Conservation (phyloP, 306 rosid species). For the Lathyrus aphaca region DNA sequence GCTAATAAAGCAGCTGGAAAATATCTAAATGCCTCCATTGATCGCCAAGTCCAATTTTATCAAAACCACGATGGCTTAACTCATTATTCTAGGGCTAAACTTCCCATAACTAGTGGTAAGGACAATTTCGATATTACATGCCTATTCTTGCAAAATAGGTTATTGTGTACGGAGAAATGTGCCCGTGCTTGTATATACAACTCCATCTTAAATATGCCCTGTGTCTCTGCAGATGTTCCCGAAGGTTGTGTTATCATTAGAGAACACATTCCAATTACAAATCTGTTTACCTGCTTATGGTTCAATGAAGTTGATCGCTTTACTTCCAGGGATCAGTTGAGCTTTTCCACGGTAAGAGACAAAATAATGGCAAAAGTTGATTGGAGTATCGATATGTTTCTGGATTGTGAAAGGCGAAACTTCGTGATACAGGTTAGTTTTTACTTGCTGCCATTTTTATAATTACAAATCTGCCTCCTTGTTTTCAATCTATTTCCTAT, state of each 20-base stretch:
- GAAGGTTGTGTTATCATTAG: slow-evolving; percentile 91
- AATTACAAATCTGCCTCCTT: background rate
- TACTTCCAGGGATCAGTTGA: slow-evolving; percentile 94
- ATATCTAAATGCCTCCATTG: slow-evolving; percentile 82
- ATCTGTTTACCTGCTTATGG: slow-evolving; percentile 95
- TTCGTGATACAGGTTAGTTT: slow-evolving; percentile 82
- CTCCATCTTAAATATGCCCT: slow-evolving; percentile 23
- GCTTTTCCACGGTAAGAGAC: slow-evolving; percentile 92
- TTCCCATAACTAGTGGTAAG: slow-evolving; percentile 95
- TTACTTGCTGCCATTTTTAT: slow-evolving; percentile 27
- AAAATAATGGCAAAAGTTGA: slow-evolving; percentile 73
- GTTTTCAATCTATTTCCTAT: background rate
- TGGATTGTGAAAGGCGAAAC: slow-evolving; percentile 96
- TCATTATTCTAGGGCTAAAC: slow-evolving; percentile 75
- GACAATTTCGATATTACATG: slow-evolving; percentile 32
- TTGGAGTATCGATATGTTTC: slow-evolving; percentile 83
- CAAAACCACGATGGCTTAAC: slow-evolving; percentile 73
- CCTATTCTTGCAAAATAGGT: slow-evolving; percentile 33
- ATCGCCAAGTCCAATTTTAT: slow-evolving; percentile 81
- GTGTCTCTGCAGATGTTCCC: slow-evolving; percentile 83
- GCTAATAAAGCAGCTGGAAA: slow-evolving; percentile 96
- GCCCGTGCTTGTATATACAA: slow-evolving; percentile 20
- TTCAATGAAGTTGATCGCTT: slow-evolving; percentile 97
- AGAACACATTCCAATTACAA: slow-evolving; percentile 92
- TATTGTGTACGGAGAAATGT: slow-evolving; percentile 23